Conservation (phyloP, 225 moss, liverwort and hornwort genomes). For the Lunularia cruciata region DNA sequence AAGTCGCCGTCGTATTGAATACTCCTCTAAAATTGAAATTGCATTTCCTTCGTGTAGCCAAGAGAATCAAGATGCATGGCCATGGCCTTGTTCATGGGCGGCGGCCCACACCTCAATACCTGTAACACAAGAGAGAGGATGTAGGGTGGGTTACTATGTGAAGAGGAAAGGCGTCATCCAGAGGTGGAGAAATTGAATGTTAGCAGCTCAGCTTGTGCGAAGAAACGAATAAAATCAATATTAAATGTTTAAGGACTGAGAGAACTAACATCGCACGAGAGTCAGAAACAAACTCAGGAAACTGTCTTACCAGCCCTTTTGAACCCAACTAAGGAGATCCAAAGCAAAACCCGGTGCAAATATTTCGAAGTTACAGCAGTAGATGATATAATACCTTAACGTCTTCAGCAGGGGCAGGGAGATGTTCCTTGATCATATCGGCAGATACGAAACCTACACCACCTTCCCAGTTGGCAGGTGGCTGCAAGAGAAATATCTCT, state of each 20-base stretch:
- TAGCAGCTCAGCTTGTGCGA: too few species aligned
- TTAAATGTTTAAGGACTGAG: background rate
- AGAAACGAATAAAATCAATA: too few species aligned
- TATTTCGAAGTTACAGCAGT: too few species aligned
- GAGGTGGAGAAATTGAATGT: too few species aligned
- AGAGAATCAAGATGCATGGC: constrained; percentile 71
- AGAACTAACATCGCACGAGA: background rate
- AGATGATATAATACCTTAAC: constrained; percentile 53
- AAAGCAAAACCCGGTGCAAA: too few species aligned
- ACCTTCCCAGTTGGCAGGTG: constrained; percentile 79
- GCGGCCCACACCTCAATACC: constrained; percentile 93
- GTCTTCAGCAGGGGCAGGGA: constrained; percentile 76
- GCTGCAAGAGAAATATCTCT: constrained; percentile 53
- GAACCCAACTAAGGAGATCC: too few species aligned
- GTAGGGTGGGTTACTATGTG: too few species aligned
- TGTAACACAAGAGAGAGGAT: constrained; percentile 21
- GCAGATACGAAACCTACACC: constrained; percentile 79
- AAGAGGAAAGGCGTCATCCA: too few species aligned
- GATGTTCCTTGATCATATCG: constrained; percentile 71
- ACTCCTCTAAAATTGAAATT: constrained; percentile 88
- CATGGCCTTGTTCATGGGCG: constrained; percentile 90
- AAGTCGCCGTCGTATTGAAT: background rate
- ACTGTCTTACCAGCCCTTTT: too few species aligned
- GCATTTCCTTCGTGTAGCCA: constrained; percentile 83
- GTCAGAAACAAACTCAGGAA: background rate